Base-by-base conservation (phyloP, 2,329 filamentous ascomycete species). In the Sclerotinia subarctica region DNA sequence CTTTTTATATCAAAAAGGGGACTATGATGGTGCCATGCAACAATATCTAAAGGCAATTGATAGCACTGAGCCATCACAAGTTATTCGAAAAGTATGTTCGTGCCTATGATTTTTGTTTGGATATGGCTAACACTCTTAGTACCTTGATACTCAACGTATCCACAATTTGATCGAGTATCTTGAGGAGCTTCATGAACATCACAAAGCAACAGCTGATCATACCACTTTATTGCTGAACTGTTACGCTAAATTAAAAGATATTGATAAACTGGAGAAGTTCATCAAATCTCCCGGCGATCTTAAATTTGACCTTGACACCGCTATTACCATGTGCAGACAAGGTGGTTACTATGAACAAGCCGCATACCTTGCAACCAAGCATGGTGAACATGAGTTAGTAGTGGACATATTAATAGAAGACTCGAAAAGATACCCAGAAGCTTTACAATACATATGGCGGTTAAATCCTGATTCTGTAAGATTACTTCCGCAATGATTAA, bases 11-110 rank as follows among this genome's bases (percentile, higher is more conserved):
- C 92, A 96, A 72, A 97, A 96, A 76, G 93, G 91, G 5, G 94
- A 97, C 76, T 99, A 94, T 76, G 95, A 99, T 76, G 95, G 92
- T 8, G 94, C 96, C n/a, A 99, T 99, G 96, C 90, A 96, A 74
- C 95, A 98, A 78, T 99, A 99, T 77, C 88, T 99, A 70, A 91
- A 93, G 73, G 94, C 96, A 0, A 97, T 99, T 69, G 94, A 97
- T 76, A 95, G 92, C 69, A 98, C 94, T 0, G 94, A 98, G 75
- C 94, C 94, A 8, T 97, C 94, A 1, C 94, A 97, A 76, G 93
- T 98, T 58, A 97, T 98, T 75, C 87, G 94, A 74, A 97, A 97
- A 82, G 90, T 91, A 76, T 11, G 53, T 57, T 58, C 15, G 11
- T 24, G n/a, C 19, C 21, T 42, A 8, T 10, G 11, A 6, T 10